Conservation (phyloP, 768 basidiomycete species). For the Solioccasus polychromus region DNA sequence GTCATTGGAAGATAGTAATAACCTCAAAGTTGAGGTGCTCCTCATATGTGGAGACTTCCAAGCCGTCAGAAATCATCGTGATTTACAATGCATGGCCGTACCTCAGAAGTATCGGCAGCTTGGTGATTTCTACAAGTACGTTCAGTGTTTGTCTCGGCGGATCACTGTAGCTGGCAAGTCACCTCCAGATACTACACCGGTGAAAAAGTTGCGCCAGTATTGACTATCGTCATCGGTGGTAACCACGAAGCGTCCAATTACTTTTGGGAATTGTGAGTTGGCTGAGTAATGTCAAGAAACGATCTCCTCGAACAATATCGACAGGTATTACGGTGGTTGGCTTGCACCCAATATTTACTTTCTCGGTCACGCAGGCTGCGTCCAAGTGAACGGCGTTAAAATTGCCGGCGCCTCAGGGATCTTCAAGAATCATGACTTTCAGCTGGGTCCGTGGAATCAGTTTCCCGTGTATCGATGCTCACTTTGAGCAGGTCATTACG, state of each 20-base stretch:
- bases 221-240: constrained; percentile 94
- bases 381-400: constrained; percentile 82
- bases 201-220: constrained; percentile 71
- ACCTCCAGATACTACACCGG: constrained; percentile 80
- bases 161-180: not conserved
- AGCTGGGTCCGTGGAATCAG: constrained; percentile 44
- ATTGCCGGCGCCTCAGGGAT: constrained; percentile 94
- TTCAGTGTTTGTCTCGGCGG: not conserved
- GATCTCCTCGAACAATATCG: constrained; percentile 6
- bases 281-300: not conserved
- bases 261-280: constrained; percentile 86
- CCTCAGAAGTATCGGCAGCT: constrained; percentile 85
- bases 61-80: constrained; percentile 80
- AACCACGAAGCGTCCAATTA: constrained; percentile 98
- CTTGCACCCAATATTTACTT: constrained; percentile 96
- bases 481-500: constrained; percentile 61
- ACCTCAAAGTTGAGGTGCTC: constrained; percentile 76
- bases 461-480: constrained; percentile 1
- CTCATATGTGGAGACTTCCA: constrained; percentile 97
- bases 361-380: constrained; percentile 86
- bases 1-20: constrained; percentile 56
- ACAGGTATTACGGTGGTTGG: constrained; percentile 95
- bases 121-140: constrained; percentile 79
- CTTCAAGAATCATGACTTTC: constrained; percentile 76
- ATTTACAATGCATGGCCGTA: constrained; percentile 88